Base-by-base conservation (phyloP, 23 red algal species). In the Gracilaria caudata region DNA sequence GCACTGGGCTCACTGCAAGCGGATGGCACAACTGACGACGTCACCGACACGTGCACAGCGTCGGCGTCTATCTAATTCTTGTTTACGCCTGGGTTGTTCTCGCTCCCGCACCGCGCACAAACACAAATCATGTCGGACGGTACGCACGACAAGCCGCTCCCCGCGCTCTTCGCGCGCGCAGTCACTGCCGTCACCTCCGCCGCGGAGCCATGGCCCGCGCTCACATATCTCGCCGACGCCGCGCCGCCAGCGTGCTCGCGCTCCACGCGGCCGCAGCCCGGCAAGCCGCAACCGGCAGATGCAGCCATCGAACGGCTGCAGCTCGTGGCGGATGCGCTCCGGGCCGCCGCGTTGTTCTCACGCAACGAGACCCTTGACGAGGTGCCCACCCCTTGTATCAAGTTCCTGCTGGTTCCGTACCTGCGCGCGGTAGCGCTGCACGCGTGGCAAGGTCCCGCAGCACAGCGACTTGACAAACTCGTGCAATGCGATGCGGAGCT, bases 351-450 rank as follows among this genome's bases (percentile, higher is more conserved):
- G 20, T 33, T 75, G 19, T 47, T 93, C 16, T 88, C 83, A 17
- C n/a, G 73, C 0, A 94, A 94, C 57, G 92, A 94, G 36, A 34
- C 23, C 41, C 57, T 86, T 34, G 83, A 89, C 28, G 92, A 94
- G 41, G 65, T 94, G n/a, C 64, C 76, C 13, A 89, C 92, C 10
- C 30, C 54, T 32, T 30, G 32, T 29, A 54, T 94, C 32, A 70
- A 70, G 74, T 82, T 70, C 45, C 33, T 87, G 36, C 32, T 94
- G 46, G 39, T 87, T 24, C 92, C 76, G 35, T 87, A 82, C 33
- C n/a, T 93, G 28, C 28, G 34, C 28, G 90, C 90, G 34, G 5
- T 28, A 19, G 80, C 72, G 14, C 73, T 65, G 59, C 47, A 45
- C 28, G 59, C 56, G 16, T 66, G 64, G 53, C 81, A 85, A 36